Evolutionary conservation across 140 eudicot genomes (phyloP).

Genomic region (Oenanthe javanica): DNA sequence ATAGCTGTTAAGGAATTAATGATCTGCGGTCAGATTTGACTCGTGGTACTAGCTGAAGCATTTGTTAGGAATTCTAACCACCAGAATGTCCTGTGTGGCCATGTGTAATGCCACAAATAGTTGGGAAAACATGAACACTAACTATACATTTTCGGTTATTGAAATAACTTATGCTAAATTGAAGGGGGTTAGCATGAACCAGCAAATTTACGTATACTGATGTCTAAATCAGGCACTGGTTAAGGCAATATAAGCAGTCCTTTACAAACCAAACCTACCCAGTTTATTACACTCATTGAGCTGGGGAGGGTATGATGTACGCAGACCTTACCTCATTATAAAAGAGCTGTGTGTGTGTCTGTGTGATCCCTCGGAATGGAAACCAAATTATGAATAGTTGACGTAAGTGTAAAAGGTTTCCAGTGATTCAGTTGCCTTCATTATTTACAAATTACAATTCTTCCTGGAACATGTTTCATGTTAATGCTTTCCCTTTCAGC

Average conservation of each 20-base stretch:
- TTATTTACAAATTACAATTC: neutral
- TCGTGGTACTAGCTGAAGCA: neutral
- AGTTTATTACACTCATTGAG: neutral
- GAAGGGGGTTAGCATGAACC: neutral
- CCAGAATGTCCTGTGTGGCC: neutral
- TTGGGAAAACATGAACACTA: no score
- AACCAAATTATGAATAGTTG: neutral
- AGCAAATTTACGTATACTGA: neutral
- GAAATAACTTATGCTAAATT: neutral
- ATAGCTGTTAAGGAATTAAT: neutral
- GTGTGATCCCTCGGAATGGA: neutral
- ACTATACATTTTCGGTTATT: no score
- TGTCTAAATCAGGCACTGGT: neutral
- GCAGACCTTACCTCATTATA: neutral
- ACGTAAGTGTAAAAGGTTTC: neutral
- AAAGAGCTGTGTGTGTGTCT: neutral
- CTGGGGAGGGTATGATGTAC: neutral
- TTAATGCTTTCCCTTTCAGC: constrained; percentile 2
- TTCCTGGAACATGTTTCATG: neutral
- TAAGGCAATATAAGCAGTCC: neutral
- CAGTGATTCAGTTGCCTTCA: neutral
- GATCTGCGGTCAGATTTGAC: neutral
- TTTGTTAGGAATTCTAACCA: neutral
- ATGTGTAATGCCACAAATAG: neutral
- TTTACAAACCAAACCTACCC: neutral